Evolutionary conservation across 2,329 filamentous ascomycete genomes (phyloP).

Genomic region (Ceratocystis variospora): DNA sequence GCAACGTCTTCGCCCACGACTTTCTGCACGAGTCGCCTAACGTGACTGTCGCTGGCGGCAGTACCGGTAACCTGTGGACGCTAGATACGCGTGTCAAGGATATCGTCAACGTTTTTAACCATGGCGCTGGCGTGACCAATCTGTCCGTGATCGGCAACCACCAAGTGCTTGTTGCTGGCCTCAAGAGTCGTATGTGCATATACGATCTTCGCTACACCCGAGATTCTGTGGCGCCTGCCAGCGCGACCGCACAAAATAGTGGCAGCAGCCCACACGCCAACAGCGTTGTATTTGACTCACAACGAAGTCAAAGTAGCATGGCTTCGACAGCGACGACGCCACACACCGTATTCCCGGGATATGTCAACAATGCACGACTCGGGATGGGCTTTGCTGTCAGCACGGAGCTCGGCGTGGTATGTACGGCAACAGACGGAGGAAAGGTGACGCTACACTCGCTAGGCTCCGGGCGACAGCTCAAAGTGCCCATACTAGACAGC

Average conservation of each 20-base stretch:
- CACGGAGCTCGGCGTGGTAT: constrained; percentile 35
- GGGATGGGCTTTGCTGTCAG: constrained; percentile 41
- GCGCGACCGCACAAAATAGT: neutral
- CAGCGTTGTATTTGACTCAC: neutral
- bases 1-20: constrained; percentile 18
- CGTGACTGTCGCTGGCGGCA: constrained; percentile 14
- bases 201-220: constrained; percentile 41
- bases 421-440: constrained; percentile 40
- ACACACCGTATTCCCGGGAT: constrained; percentile 36
- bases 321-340: constrained; percentile 24
- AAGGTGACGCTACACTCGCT: constrained; percentile 38
- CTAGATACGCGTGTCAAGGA: constrained; percentile 15
- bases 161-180: constrained; percentile 40
- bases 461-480: constrained; percentile 31
- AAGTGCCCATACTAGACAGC: constrained; percentile 16
- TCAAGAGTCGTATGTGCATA: constrained; percentile 36
- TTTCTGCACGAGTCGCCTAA: constrained; percentile 14
- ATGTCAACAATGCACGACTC: constrained; percentile 36
- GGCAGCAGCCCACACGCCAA: constrained; percentile 3
- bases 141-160: constrained; percentile 5
- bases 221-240: neutral
- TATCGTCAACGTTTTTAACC: constrained; percentile 9
- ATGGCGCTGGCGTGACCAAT: constrained; percentile 10
- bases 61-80: constrained; percentile 14
- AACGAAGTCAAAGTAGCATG: neutral